phyloP scores from a whole-genome alignment of 1,284 basidiomycete species.

The Moesziomyces sp. region DNA sequence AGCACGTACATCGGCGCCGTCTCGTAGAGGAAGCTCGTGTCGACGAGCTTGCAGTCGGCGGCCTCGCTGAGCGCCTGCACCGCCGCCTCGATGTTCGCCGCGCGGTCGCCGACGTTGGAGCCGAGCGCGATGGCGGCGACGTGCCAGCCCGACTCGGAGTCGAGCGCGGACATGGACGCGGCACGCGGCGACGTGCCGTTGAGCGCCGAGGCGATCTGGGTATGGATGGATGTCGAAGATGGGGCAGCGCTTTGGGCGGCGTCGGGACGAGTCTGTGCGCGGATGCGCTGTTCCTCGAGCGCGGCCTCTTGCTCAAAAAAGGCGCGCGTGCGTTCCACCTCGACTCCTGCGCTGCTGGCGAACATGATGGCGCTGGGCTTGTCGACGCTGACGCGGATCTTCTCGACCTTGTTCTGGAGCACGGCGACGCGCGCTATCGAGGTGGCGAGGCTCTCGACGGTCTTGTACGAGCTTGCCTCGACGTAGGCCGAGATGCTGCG shows the following conservation, averaged over 20 bases:
- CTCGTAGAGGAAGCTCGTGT: conserved; percentile 93
- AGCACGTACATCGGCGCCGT: conserved; percentile 94
- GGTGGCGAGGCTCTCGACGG: conserved; percentile 80
- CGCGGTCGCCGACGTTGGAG: conserved; percentile 88
- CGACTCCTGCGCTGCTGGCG: conserved; percentile 75
- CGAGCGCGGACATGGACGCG: neutral
- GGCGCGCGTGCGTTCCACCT: conserved; percentile 72
- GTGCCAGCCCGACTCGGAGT: conserved; percentile 46
- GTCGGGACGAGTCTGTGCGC: conserved; percentile 7
- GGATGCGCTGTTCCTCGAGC: conserved; percentile 23
- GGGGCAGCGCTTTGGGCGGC: neutral
- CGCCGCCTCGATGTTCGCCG: conserved; percentile 84
- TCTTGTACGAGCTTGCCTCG: conserved; percentile 74
- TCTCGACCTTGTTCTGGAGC: conserved; percentile 49
- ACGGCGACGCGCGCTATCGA: conserved; percentile 73
- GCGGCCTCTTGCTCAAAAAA: conserved; percentile 56
- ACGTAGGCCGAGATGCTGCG: conserved; percentile 69
- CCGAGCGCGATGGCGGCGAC: conserved; percentile 82
- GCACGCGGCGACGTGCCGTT: neutral
- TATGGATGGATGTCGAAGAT: neutral
- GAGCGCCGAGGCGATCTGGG: neutral
- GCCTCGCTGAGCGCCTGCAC: conserved; percentile 70
- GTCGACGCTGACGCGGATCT: conserved; percentile 73
- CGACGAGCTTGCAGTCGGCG: conserved; percentile 70
- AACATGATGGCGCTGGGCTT: conserved; percentile 83